Evolutionary conservation across 2,329 filamentous ascomycete species (phyloP).

Genomic region (Aspergillus transmontanensis): DNA sequence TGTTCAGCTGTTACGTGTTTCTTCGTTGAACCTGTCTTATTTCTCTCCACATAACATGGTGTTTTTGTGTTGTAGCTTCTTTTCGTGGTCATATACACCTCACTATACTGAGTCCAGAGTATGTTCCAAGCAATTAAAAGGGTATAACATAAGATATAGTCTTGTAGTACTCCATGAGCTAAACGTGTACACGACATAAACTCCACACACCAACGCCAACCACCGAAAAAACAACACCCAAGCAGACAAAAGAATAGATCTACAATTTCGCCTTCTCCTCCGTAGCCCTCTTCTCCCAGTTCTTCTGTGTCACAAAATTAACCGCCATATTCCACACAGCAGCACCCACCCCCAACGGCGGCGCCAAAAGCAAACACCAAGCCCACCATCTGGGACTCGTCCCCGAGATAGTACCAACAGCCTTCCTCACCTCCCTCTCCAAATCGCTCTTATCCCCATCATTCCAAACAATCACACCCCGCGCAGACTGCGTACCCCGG

Average conservation of each 20-base stretch:
- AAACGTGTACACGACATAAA: too few relatives aligned
- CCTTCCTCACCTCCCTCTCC: constrained; percentile 64
- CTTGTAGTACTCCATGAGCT: too few relatives aligned
- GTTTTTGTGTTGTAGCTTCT: too few relatives aligned
- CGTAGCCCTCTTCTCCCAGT: constrained; percentile 66
- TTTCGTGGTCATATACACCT: too few relatives aligned
- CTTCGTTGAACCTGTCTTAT: too few relatives aligned
- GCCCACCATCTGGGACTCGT: constrained; percentile 82
- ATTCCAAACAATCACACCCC: constrained; percentile 87
- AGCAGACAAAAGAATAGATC: neutral
- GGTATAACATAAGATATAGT: neutral
- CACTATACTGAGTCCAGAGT: too few relatives aligned
- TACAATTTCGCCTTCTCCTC: constrained; percentile 63
- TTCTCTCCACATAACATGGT: too few relatives aligned
- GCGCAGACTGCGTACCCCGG: constrained; percentile 55
- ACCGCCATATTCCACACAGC: constrained; percentile 73
- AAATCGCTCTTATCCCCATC: constrained; percentile 74
- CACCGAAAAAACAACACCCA: neutral
- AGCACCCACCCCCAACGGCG: constrained; percentile 71
- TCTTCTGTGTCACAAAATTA: constrained; percentile 69
- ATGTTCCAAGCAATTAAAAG: neutral
- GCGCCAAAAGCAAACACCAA: constrained; percentile 67
- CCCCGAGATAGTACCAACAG: constrained; percentile 64
- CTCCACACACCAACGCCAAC: neutral
- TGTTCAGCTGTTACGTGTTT: too few relatives aligned